Base-by-base conservation (phyloP, 805 yeast genomes). In the Cyberlindnera maclurae region DNA sequence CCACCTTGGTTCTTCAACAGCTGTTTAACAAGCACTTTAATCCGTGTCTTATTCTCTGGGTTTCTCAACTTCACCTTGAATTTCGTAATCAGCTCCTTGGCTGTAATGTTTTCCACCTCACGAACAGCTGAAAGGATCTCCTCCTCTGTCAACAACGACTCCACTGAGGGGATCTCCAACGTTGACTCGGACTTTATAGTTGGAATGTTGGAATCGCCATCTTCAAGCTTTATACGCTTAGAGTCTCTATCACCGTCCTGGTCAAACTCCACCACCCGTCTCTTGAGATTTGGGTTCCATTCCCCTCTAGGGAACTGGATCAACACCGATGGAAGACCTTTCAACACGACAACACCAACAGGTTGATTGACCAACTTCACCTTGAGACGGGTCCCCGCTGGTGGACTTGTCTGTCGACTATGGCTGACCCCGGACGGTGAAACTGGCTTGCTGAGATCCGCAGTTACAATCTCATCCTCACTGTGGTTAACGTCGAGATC, bases 271-370 rank as follows among this genome's bases (percentile, higher is more conserved):
- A 47, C 42, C 11, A 50, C 46, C 40, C 68, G 48, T 38, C 60
- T 58, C 48, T 57, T 72, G 10, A 66, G 67, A 26, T 58, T 56
- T 16, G 96, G 90, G 59, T 81, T 81, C 96, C 96, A 89, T 38
- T 78, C 84, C 20, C 95, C 95, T 15, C 58, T 63, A 3, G 93
- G 93, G 63, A 88, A 87, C 28, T 72, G 72, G 13, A 63, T 57
- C 42, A 89, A 67, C 12, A 83, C 67, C 29, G 68, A 67, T 12
- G 73, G 68, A 6, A 82, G 76, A 1, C 88, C 83, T 50, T 72
- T 82, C 32, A 89, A 61, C 12, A 76, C 73, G 33, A 83, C 74
- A 44, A 73, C 52, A 31, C 84, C 82, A 40, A 65, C 60, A 15
- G 71, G 70, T 24, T 61, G 56, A 39, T 70, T 73, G 45, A 57